A percentile compares a stretch with the other conserved stretches of the same genome.
Evolutionary conservation across 306 rosid species (phyloP).

Genomic region (Dryas drummondii): DNA sequence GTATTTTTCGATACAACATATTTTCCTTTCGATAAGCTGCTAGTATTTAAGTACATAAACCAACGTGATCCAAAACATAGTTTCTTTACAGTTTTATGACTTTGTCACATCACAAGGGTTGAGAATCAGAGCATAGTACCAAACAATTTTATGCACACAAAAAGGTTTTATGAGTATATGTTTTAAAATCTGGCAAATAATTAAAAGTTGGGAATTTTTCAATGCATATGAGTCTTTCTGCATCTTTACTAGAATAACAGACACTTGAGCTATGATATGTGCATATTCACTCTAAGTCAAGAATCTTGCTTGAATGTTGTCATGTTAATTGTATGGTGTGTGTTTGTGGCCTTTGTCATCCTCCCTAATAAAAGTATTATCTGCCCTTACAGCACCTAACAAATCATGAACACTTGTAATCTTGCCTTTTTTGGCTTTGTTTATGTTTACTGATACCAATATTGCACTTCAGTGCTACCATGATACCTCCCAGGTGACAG

Average conservation of each 20-base stretch:
- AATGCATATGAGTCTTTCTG: too few species aligned
- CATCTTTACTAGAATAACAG: background rate
- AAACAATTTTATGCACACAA: background rate
- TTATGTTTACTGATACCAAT: constrained; percentile 16
- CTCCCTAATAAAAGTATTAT: too few species aligned
- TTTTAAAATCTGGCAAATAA: too few species aligned
- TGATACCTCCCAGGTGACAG: constrained; percentile 83
- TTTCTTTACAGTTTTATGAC: background rate
- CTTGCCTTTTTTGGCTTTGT: background rate
- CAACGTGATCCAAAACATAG: background rate
- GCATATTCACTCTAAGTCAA: background rate
- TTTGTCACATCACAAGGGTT: background rate
- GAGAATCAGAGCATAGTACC: background rate
- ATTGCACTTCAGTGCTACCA: constrained; percentile 77
- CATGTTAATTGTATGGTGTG: too few species aligned
- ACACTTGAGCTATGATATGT: background rate
- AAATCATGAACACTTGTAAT: background rate
- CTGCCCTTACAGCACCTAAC: background rate
- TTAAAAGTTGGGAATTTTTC: too few species aligned
- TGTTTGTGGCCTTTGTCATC: too few species aligned
- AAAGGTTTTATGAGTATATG: too few species aligned
- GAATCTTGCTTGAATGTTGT: too few species aligned
- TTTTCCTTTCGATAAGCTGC: background rate
- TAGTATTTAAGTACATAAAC: background rate
- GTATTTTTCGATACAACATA: constrained; percentile 38